Evolutionary conservation across 768 basidiomycete species (phyloP).

Genomic region (Termitomyces sp.): DNA sequence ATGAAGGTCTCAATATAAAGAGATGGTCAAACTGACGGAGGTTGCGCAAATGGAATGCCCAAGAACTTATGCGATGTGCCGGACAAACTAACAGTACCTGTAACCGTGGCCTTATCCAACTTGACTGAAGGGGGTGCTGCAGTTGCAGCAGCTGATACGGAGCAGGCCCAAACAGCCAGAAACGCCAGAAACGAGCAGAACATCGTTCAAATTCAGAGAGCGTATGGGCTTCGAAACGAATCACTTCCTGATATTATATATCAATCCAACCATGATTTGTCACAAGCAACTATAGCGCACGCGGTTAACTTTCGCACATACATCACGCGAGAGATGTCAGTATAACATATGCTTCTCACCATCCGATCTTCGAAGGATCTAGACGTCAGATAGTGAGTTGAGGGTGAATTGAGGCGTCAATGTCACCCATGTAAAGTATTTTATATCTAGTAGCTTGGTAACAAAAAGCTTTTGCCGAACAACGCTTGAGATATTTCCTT

Average conservation of each 20-base stretch:
- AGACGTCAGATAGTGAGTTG: neutral
- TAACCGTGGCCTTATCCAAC: constrained; percentile 37
- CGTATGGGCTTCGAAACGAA: too few species aligned
- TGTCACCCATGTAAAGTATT: neutral
- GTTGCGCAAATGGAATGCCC: constrained; percentile 45
- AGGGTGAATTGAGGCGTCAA: neutral
- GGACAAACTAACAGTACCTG: constrained; percentile 25
- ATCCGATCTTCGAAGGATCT: neutral
- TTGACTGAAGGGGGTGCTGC: constrained; percentile 25
- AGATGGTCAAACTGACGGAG: constrained; percentile 31
- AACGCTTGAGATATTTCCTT: too few species aligned
- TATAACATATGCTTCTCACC: neutral
- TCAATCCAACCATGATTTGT: neutral
- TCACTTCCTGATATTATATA: neutral
- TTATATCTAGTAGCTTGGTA: too few species aligned
- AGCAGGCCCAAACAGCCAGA: constrained; percentile 4
- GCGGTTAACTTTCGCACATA: neutral
- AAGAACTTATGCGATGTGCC: constrained; percentile 32
- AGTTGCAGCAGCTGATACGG: neutral
- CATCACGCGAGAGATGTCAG: neutral
- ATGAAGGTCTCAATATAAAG: neutral
- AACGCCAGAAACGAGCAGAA: neutral
- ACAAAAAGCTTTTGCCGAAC: too few species aligned
- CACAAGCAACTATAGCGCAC: constrained; percentile 3
- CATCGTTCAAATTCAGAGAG: neutral